Evolutionary conservation across 257 asterid species (phyloP).

Genomic region (Plantago major): DNA sequence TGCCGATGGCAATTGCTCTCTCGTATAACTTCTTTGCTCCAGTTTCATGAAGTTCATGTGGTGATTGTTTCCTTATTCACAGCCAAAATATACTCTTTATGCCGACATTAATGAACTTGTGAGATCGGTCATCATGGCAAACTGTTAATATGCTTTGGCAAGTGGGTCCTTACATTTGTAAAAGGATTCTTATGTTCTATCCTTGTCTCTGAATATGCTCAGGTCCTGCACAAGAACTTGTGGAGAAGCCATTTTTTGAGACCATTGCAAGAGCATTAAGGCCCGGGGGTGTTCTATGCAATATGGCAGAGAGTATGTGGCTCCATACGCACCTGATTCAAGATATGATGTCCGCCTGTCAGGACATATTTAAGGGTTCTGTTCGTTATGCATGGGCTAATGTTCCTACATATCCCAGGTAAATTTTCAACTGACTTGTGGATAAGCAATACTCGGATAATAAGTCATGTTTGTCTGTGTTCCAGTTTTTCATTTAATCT

Average conservation of each 20-base stretch:
- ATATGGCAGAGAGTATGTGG: conserved; percentile 99
- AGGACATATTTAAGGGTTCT: conserved; percentile 74
- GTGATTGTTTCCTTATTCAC: no score
- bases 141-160: neutral
- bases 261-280: conserved; percentile 74
- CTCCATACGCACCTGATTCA: conserved; percentile 94
- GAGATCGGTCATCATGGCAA: no score
- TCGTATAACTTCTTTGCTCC: neutral
- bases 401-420: conserved; percentile 99
- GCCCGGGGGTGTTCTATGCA: conserved; percentile 96
- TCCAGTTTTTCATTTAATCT: no score
- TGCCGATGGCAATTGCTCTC: neutral
- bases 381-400: conserved; percentile 92
- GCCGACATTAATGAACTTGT: no score
- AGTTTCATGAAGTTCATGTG: no score
- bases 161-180: neutral
- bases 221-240: conserved; percentile 98
- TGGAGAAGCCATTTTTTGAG: conserved; percentile 88
- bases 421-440: conserved; percentile 1
- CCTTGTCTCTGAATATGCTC: conserved; percentile 8
- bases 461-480: no score
- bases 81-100: no score
- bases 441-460: neutral
- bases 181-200: conserved; percentile 2
- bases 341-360: conserved; percentile 76